These are phyloP conservation scores for Suhomyces sp. DNA, from an alignment of 805 yeast genomes.

Conservation along the genomic window DNA sequence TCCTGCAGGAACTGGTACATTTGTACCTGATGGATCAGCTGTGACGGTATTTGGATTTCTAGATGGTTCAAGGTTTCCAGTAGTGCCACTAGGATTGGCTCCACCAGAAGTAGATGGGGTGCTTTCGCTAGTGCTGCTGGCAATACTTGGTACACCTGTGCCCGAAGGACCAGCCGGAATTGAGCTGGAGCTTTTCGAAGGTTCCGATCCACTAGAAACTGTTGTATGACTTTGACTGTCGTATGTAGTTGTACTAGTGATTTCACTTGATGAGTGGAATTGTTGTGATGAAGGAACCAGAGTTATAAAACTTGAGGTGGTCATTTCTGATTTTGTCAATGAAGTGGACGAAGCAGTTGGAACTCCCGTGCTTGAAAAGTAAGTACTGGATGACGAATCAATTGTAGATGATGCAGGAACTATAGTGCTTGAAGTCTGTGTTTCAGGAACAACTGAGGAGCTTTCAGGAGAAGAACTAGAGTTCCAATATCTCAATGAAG, in stretches of 20 bases:
- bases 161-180: not conserved
- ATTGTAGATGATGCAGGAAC: not conserved
- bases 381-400: not conserved
- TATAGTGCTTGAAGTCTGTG: not conserved
- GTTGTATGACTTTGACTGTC: not conserved
- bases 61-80: not conserved
- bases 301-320: not conserved
- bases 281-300: not conserved
- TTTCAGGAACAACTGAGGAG: not conserved
- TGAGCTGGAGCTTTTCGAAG: not conserved
- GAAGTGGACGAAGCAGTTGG: not conserved
- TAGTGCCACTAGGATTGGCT: not conserved
- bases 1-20: not conserved
- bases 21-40: not conserved
- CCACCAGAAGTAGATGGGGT: not conserved
- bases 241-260: not conserved
- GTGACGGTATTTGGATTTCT: not conserved
- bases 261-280: not conserved
- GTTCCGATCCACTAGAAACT: not conserved
- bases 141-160: no score
- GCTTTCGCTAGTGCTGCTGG: not conserved
- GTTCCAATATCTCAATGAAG: not conserved
- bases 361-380: not conserved
- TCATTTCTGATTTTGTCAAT: not conserved
- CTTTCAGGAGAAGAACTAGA: not conserved